A percentile compares a stretch with the other conserved stretches of the same genome.
Conservation (phyloP, 176 grass and related monocot genomes). For the Guadua angustifolia region DNA sequence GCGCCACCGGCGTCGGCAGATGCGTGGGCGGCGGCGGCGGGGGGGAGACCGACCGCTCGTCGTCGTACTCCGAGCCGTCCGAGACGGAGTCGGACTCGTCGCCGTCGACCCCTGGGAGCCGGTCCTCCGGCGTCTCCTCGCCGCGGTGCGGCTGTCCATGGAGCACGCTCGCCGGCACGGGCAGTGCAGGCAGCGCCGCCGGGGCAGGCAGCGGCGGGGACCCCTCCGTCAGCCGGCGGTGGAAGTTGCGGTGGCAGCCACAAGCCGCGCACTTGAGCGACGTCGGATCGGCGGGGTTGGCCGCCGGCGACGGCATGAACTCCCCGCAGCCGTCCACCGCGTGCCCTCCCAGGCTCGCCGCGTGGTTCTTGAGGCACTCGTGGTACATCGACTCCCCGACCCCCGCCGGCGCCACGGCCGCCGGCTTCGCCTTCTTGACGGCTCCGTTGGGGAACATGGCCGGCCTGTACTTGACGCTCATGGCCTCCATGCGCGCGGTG, state of each 20-base stretch:
- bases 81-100: slow-evolving; percentile 61
- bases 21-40: slow-evolving; percentile 30
- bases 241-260: slow-evolving; percentile 98
- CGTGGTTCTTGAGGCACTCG: slow-evolving; percentile 99
- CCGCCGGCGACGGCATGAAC: slow-evolving; percentile 73
- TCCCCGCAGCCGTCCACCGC: slow-evolving; percentile 89
- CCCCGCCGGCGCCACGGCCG: slow-evolving; percentile 16
- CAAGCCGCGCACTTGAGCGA: slow-evolving; percentile 84
- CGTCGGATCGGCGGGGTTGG: slow-evolving; percentile 60
- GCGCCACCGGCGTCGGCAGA: slow-evolving; percentile 46
- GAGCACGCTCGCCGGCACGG: slow-evolving; percentile 14
- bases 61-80: slow-evolving; percentile 68
- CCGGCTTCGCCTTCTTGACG: slow-evolving; percentile 64
- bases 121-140: slow-evolving; percentile 46
- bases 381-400: slow-evolving; percentile 54
- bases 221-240: slow-evolving; percentile 62
- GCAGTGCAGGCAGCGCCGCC: slow-evolving; percentile 27
- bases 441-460: slow-evolving; percentile 76
- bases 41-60: slow-evolving; percentile 52
- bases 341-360: slow-evolving; percentile 80
- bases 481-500: slow-evolving; percentile 46
- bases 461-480: slow-evolving; percentile 60
- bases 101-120: slow-evolving; percentile 54
- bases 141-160: slow-evolving; percentile 37
- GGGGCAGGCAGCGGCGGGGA: slow-evolving; percentile 11